Conservation (phyloP, 2,329 filamentous ascomycete genomes). For the Talaromyces amestolkiae region DNA sequence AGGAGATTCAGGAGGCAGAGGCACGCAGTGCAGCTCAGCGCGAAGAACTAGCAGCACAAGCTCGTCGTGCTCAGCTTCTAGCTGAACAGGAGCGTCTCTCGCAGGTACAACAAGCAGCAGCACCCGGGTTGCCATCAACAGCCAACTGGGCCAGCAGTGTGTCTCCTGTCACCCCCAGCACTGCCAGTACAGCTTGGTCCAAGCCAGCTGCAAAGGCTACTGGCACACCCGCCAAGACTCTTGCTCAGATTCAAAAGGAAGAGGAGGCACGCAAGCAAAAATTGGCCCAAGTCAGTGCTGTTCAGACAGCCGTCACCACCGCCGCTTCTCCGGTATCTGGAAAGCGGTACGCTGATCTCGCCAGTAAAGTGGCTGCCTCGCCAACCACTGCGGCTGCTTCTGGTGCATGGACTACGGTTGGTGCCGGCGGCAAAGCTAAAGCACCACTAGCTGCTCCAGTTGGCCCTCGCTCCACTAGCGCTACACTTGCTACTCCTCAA, state of each 20-base stretch:
- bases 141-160: constrained; percentile 81
- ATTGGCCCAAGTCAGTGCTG: constrained; percentile 51
- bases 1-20: constrained; percentile 95
- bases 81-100: constrained; percentile 75
- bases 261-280: constrained; percentile 87
- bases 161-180: constrained; percentile 64
- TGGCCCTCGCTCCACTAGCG: constrained; percentile 49
- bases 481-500: constrained; percentile 39
- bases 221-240: constrained; percentile 58
- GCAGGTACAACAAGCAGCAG: constrained; percentile 61
- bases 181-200: constrained; percentile 41
- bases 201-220: constrained; percentile 46
- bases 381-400: constrained; percentile 37
- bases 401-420: constrained; percentile 88
- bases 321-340: constrained; percentile 53
- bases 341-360: constrained; percentile 93
- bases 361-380: constrained; percentile 66
- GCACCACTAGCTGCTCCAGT: constrained; percentile 54
- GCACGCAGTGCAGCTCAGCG: constrained; percentile 87
- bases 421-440: constrained; percentile 89
- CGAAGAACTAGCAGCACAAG: constrained; percentile 75
- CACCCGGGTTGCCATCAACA: constrained; percentile 73
- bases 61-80: constrained; percentile 64
- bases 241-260: constrained; percentile 95
- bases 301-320: constrained; percentile 48